phyloP scores from a whole-genome alignment of 768 basidiomycete genomes.

The Tephrocybe sp. region DNA sequence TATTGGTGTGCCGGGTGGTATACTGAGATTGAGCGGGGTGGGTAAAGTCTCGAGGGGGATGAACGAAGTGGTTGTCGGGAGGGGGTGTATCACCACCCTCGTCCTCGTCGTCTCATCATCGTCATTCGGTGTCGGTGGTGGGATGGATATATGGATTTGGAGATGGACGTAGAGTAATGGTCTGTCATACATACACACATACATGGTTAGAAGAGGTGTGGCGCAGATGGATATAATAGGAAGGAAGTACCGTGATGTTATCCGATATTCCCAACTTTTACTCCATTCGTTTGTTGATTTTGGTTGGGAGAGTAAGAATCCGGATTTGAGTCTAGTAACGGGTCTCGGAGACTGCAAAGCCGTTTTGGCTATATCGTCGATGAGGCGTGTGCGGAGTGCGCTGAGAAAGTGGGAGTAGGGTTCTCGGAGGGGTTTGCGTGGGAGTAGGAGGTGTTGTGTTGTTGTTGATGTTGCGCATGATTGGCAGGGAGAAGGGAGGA shows the following conservation, averaged over 20 bases:
- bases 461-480: conserved; percentile 27
- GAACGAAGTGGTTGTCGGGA: conserved; percentile 55
- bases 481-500: conserved; percentile 35
- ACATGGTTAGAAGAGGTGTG: neutral
- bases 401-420: conserved; percentile 54
- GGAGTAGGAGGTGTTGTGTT: conserved; percentile 29
- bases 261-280: conserved; percentile 57
- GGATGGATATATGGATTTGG: conserved; percentile 43
- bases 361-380: conserved; percentile 51
- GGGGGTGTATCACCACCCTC: conserved; percentile 59
- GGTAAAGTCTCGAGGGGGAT: conserved; percentile 44
- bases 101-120: no score
- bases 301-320: conserved; percentile 52
- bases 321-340: conserved; percentile 52
- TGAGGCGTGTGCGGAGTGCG: conserved; percentile 54
- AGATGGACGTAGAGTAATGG: conserved; percentile 61
- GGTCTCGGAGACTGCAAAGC: conserved; percentile 27
- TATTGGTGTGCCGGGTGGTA: conserved; percentile 66
- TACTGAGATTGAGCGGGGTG: conserved; percentile 31
- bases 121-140: no score
- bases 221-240: conserved; percentile 1
- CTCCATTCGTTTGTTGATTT: conserved; percentile 51
- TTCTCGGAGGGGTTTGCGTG: conserved; percentile 41
- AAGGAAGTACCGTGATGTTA: conserved; percentile 40
- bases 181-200: conserved; percentile 31